phyloP scores from a whole-genome alignment of 2,329 filamentous ascomycete species.

The Fusarium sp. region DNA sequence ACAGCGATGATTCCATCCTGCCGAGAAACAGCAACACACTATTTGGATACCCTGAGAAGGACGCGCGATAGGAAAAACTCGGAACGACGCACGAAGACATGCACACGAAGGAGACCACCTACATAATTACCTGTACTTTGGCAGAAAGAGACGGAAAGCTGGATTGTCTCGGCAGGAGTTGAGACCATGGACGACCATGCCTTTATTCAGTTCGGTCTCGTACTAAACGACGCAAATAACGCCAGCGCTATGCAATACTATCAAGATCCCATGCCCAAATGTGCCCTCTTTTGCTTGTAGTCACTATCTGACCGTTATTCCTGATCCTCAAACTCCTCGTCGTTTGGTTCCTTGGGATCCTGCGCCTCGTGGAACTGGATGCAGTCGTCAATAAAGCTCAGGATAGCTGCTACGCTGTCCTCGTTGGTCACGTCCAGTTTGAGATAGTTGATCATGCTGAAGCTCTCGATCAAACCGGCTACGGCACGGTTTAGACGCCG shows the following conservation, averaged over 20 bases:
- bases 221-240: conserved; percentile 40
- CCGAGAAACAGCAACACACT: conserved; percentile 5
- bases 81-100: conserved; percentile 4
- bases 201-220: conserved; percentile 32
- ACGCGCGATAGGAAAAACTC: conserved; percentile 10
- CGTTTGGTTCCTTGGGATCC: conserved; percentile 85
- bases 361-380: conserved; percentile 95
- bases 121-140: conserved; percentile 2
- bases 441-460: conserved; percentile 97
- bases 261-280: conserved; percentile 31
- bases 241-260: conserved; percentile 48
- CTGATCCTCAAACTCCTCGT: conserved; percentile 61
- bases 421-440: conserved; percentile 91
- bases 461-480: conserved; percentile 92
- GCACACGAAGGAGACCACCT: background rate
- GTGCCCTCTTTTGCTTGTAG: conserved; percentile 4
- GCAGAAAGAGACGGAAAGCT: conserved; percentile 34
- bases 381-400: conserved; percentile 94
- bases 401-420: conserved; percentile 84
- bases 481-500: conserved; percentile 87
- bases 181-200: conserved; percentile 18
- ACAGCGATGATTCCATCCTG: background rate
- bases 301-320: conserved; percentile 24
- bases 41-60: conserved; percentile 29
- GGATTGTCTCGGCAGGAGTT: conserved; percentile 2